phyloP scores from a whole-genome alignment of 2,329 filamentous ascomycete species.

The Aspergillus japonicus region DNA sequence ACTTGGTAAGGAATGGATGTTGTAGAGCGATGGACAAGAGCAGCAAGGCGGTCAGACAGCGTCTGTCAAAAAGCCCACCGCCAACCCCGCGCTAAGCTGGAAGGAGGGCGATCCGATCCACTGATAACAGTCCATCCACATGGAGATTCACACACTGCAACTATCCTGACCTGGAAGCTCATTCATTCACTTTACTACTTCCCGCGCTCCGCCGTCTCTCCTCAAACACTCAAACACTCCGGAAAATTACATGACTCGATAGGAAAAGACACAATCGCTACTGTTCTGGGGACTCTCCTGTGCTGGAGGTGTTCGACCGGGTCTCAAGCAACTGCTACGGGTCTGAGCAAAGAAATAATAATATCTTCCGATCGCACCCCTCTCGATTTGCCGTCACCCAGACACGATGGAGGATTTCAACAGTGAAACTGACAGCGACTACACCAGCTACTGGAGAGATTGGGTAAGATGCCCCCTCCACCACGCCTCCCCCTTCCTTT shows the following conservation, averaged over 20 bases:
- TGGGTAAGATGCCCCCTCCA: conserved; percentile 68
- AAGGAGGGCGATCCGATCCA: conserved; percentile 15
- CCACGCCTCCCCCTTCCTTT: conserved; percentile 9
- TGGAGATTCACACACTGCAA: conserved; percentile 23
- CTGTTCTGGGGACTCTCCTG: conserved; percentile 25
- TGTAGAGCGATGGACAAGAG: neutral
- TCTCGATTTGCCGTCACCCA: conserved; percentile 1
- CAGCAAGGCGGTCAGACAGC: conserved; percentile 20
- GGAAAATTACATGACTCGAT: conserved; percentile 18
- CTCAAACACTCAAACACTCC: neutral
- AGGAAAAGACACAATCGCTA: conserved; percentile 17
- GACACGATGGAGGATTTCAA: conserved; percentile 89
- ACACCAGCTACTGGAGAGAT: conserved; percentile 98
- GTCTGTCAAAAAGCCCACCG: conserved; percentile 17
- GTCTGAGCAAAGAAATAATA: conserved; percentile 18
- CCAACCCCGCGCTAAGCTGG: conserved; percentile 30
- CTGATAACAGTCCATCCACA: conserved; percentile 25
- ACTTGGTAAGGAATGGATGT: neutral
- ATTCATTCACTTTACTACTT: conserved; percentile 1
- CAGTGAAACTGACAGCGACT: conserved; percentile 97
- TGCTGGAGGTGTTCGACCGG: conserved; percentile 19
- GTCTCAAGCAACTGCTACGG: conserved; percentile 24
- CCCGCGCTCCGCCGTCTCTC: neutral
- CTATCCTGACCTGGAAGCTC: conserved; percentile 6
- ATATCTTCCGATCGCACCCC: conserved; percentile 13